Percentiles rank a stretch among this genome's conserved stretches.
These are phyloP conservation scores for Diaporthe amygdali DNA, from an alignment of 2,329 filamentous ascomycete species.

Conservation along the genomic window DNA sequence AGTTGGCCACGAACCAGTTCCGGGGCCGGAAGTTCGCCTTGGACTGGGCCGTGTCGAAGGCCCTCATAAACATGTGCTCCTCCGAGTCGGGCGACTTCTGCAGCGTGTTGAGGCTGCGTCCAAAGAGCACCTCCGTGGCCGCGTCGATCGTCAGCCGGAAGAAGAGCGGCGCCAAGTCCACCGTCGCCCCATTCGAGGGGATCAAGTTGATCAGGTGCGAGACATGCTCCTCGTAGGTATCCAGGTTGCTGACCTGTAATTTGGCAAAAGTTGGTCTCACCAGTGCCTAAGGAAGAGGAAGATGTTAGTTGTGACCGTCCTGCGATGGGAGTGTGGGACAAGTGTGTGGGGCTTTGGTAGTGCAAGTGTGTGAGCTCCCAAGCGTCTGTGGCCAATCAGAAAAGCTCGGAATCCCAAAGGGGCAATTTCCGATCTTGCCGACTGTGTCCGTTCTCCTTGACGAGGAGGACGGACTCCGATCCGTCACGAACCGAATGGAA, in stretches of 20 bases:
- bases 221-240: constrained; percentile 4
- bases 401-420: background rate
- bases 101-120: constrained; percentile 1
- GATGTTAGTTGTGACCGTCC: background rate
- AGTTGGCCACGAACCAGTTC: constrained; percentile 9
- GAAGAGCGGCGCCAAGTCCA: constrained; percentile 14
- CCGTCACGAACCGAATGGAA: background rate
- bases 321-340: background rate
- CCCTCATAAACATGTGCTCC: constrained; percentile 7
- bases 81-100: background rate
- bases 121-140: constrained; percentile 8
- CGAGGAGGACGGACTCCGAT: background rate
- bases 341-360: background rate
- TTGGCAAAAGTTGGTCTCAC: background rate
- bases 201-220: constrained; percentile 9
- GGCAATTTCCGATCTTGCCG: background rate
- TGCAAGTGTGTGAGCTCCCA: background rate
- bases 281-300: background rate
- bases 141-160: constrained; percentile 1
- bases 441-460: background rate
- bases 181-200: constrained; percentile 6
- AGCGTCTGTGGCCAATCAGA: background rate
- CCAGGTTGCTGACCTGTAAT: constrained; percentile 7
- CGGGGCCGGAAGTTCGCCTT: background rate
- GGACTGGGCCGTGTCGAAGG: constrained; percentile 3